Conservation (phyloP, 495 filamentous ascomycete genomes). For the Podospora sp. region DNA sequence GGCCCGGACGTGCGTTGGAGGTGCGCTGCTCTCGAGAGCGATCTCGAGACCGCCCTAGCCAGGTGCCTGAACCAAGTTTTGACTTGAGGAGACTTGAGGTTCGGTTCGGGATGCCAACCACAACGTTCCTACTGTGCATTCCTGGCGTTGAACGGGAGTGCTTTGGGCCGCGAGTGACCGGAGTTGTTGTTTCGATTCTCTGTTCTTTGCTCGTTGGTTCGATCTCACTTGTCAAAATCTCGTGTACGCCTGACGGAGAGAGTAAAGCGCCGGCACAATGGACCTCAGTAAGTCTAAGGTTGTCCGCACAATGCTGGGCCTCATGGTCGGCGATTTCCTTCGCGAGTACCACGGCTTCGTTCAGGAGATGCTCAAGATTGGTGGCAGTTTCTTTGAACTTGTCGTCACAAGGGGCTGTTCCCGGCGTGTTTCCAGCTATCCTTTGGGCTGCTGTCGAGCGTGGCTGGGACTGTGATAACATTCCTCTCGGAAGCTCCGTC, state of each 20-base stretch:
- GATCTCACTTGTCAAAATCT: conserved; percentile 20
- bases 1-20: background rate
- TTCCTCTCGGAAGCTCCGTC: conserved; percentile 23
- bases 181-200: background rate
- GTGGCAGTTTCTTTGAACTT: conserved; percentile 40
- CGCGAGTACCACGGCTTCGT: conserved; percentile 49
- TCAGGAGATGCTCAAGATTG: conserved; percentile 50
- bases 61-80: background rate
- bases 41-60: background rate
- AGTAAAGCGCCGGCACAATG: conserved; percentile 15
- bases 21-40: conserved; percentile 21
- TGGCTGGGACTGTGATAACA: background rate
- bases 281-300: conserved; percentile 19
- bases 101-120: conserved; percentile 24
- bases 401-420: conserved; percentile 26
- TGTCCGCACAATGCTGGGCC: conserved; percentile 16
- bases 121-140: conserved; percentile 30
- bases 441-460: conserved; percentile 7
- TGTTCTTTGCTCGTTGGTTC: conserved; percentile 25
- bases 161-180: conserved; percentile 17
- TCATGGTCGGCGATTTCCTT: conserved; percentile 39
- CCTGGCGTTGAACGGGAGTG: conserved; percentile 29
- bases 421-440: conserved; percentile 11
- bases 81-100: conserved; percentile 23
- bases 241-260: conserved; percentile 23